phyloP scores from a whole-genome alignment of 2,329 filamentous ascomycete species.

The Aureobasidium leucospermi region DNA sequence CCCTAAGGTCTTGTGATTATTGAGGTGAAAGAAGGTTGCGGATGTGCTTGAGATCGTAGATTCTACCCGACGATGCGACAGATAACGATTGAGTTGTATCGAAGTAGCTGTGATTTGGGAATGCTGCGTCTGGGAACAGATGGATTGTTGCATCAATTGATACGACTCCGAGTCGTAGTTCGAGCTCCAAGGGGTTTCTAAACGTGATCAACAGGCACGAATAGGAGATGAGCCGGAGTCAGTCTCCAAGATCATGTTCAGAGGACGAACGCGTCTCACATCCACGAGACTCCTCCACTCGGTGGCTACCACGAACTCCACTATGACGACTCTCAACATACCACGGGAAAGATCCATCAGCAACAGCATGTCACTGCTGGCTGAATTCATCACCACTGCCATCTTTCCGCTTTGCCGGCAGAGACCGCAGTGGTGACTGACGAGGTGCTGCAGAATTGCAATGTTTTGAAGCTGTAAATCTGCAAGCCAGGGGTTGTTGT shows the following conservation, averaged over 20 bases:
- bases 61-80: not conserved
- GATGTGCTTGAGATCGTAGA: not conserved
- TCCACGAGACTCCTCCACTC: no score
- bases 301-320: no score
- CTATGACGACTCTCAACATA: not conserved
- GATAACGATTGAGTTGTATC: not conserved
- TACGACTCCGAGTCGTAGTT: not conserved
- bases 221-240: not conserved
- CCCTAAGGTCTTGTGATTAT: not conserved
- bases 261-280: not conserved
- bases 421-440: not conserved
- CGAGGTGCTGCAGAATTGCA: not conserved
- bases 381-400: not conserved
- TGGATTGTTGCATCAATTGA: not conserved
- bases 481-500: constrained; percentile 1
- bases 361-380: not conserved
- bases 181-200: not conserved
- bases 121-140: not conserved
- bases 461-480: not conserved
- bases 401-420: not conserved
- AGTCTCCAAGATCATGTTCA: not conserved
- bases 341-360: not conserved
- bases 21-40: not conserved
- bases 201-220: not conserved
- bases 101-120: not conserved